Percentiles rank a stretch among this genome's conserved stretches.
These are phyloP conservation scores for Bertia moriformis DNA, from an alignment of 2,329 filamentous ascomycete genomes.

Conservation along the genomic window DNA sequence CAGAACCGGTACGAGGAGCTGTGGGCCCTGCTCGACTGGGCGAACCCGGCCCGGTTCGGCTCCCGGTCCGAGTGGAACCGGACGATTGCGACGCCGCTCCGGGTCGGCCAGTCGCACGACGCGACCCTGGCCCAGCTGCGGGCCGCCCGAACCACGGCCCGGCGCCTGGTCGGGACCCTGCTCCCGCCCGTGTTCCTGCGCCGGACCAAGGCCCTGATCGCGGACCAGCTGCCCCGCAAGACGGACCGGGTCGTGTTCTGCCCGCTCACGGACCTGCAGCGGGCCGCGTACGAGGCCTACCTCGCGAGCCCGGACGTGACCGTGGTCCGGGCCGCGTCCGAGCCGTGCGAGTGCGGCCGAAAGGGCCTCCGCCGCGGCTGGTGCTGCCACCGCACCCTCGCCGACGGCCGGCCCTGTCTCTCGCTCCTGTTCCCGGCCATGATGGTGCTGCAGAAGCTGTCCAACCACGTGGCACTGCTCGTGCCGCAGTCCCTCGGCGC, in stretches of 20 bases:
- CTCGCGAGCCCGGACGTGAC: slow-evolving; percentile 58
- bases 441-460: slow-evolving; percentile 67
- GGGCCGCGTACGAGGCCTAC: slow-evolving; percentile 69
- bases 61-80: slow-evolving; percentile 61
- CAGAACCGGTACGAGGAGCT: slow-evolving; percentile 97
- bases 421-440: slow-evolving; percentile 74
- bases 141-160: slow-evolving; percentile 65
- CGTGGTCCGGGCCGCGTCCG: slow-evolving; percentile 51
- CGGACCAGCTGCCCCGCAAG: slow-evolving; percentile 86
- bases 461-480: slow-evolving; percentile 82
- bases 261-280: slow-evolving; percentile 69
- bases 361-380: slow-evolving; percentile 61
- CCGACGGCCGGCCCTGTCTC: slow-evolving; percentile 55
- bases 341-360: slow-evolving; percentile 56
- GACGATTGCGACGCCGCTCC: slow-evolving; percentile 65
- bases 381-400: slow-evolving; percentile 56
- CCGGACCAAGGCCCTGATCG: slow-evolving; percentile 83
- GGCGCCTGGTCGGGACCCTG: slow-evolving; percentile 72
- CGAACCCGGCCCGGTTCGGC: slow-evolving; percentile 63
- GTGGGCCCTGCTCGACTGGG: slow-evolving; percentile 94
- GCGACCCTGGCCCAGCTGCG: slow-evolving; percentile 73
- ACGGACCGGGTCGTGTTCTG: slow-evolving; percentile 90
- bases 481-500: too few species aligned
- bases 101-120: slow-evolving; percentile 81
- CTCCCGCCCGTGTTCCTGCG: slow-evolving; percentile 81